Evolutionary conservation across 768 basidiomycete species (phyloP).

Genomic region (Brasilioporus rufonigricans): DNA sequence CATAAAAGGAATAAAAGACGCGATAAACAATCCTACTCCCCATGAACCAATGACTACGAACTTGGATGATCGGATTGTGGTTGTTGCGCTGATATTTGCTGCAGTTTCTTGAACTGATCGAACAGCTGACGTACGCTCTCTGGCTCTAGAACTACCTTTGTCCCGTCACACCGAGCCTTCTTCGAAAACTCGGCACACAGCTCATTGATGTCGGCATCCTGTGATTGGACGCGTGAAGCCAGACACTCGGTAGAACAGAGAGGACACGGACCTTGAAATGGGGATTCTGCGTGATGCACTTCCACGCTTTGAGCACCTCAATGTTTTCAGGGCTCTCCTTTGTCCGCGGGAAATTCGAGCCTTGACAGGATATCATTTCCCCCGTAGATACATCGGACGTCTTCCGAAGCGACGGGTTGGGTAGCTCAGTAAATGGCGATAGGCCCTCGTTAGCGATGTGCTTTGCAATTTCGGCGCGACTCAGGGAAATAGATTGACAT

Average conservation of each 20-base stretch:
- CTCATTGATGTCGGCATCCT: slow-evolving; percentile 78
- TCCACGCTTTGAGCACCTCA: slow-evolving; percentile 78
- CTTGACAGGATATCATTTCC: slow-evolving; percentile 62
- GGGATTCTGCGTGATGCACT: slow-evolving; percentile 70
- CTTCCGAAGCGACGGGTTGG: slow-evolving; percentile 36
- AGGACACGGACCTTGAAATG: slow-evolving; percentile 62
- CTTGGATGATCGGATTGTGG: slow-evolving; percentile 8
- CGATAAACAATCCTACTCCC: slow-evolving; percentile 1
- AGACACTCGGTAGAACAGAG: neutral
- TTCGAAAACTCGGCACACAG: slow-evolving; percentile 75
- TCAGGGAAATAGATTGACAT: slow-evolving; percentile 19
- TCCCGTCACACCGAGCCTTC: slow-evolving; percentile 84
- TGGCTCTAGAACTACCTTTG: slow-evolving; percentile 72
- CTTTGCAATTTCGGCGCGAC: slow-evolving; percentile 49
- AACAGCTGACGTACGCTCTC: slow-evolving; percentile 43
- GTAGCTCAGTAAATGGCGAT: slow-evolving; percentile 50
- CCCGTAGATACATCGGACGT: slow-evolving; percentile 43
- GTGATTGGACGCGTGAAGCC: slow-evolving; percentile 2
- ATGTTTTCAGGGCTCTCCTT: slow-evolving; percentile 69
- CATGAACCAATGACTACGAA: slow-evolving; percentile 3
- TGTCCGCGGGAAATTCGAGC: slow-evolving; percentile 67
- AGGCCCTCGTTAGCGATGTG: slow-evolving; percentile 53
- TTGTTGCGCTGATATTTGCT: slow-evolving; percentile 11
- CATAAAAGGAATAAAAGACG: slow-evolving; percentile 20
- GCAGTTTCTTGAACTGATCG: slow-evolving; percentile 37